Base-by-base conservation (phyloP, 768 basidiomycete species). In the Russula emetica region DNA sequence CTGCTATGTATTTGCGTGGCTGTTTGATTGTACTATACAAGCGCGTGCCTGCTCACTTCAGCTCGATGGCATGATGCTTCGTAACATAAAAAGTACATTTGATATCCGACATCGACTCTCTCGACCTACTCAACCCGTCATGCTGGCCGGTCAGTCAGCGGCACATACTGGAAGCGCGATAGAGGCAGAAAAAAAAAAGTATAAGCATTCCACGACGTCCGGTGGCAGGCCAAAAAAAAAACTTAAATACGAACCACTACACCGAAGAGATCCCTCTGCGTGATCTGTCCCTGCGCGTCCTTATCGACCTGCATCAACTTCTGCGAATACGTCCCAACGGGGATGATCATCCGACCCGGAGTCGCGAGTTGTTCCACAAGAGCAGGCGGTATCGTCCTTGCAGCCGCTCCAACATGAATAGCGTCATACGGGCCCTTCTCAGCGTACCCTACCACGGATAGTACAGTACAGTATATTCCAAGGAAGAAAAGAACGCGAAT, bases 361-460 rank as follows among this genome's bases (percentile, higher is more conserved):
- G 74, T 72, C 30, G 86, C 86, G 3, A 94, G 84, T 70, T 96
- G 94, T 16, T 89, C 84, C 32, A 98, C 73, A 1, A 98, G 82
- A 0, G 80, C 73, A 24, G 81, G 73, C 0, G 95, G 94, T 16
- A 94, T 75, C 0, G 71, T 78, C 0, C 91, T 88, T 0, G 95
- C 86, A 0, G 96, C 95, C 0, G 96, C 96, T 4, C 96, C 96
- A 42, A 98, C 95, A 69, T 98, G 95, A 55, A 98, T 97, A 0
- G 85, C 87, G 65, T 92, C 66, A 24, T 69, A 73, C 1, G 73
- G 73, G 0, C 67, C 73, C 34, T 61, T 59, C n/a, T 61, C 64
- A 5, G 68, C 57, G 20, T 63, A 65, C 10, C 72, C 72, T 72
- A 42, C n/a, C n/a, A n/a, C n/a, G n/a, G n/a, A n/a, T n/a, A n/a